Evolutionary conservation across 192 early-diverging fungal genomes (phyloP).

Genomic region (Bifiguratus adelaidae): DNA sequence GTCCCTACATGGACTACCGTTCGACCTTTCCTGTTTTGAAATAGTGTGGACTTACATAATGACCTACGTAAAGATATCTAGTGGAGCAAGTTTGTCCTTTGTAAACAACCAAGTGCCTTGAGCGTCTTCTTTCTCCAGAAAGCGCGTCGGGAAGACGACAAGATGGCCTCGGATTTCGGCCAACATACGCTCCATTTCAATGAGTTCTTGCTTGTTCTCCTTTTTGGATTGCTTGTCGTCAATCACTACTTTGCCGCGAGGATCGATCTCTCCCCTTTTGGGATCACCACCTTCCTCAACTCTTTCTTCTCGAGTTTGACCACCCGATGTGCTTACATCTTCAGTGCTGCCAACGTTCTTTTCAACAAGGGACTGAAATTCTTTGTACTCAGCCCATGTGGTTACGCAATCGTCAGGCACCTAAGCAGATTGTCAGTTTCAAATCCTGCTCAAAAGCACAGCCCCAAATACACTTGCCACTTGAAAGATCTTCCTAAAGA

Average conservation of each 20-base stretch:
- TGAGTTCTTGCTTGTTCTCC: neutral
- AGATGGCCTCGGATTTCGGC: slow-evolving; percentile 19
- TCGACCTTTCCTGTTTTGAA: too few relatives aligned
- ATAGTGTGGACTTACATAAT: neutral
- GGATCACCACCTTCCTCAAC: neutral
- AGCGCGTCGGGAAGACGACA: slow-evolving; percentile 21
- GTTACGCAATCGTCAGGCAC: slow-evolving; percentile 73
- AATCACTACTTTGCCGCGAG: slow-evolving; percentile 1
- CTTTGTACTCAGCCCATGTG: slow-evolving; percentile 39
- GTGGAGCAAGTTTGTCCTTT: slow-evolving; percentile 12
- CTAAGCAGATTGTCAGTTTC: neutral
- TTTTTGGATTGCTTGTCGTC: neutral
- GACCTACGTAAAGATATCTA: slow-evolving; percentile 17
- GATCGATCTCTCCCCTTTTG: neutral
- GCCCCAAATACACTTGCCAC: too few relatives aligned
- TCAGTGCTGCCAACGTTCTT: neutral
- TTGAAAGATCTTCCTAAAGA: slow-evolving; percentile 62
- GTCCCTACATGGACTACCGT: too few relatives aligned
- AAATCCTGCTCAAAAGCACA: too few relatives aligned
- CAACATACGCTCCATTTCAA: neutral
- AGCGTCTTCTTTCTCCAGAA: slow-evolving; percentile 15
- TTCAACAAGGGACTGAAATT: slow-evolving; percentile 18
- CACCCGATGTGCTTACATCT: neutral
- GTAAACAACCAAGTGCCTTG: slow-evolving; percentile 12
- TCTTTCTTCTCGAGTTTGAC: neutral